A percentile compares a stretch with the other conserved stretches of the same genome.
Conservation (phyloP, 352 stramenopile genomes). For the Thalassiosira hispida region DNA sequence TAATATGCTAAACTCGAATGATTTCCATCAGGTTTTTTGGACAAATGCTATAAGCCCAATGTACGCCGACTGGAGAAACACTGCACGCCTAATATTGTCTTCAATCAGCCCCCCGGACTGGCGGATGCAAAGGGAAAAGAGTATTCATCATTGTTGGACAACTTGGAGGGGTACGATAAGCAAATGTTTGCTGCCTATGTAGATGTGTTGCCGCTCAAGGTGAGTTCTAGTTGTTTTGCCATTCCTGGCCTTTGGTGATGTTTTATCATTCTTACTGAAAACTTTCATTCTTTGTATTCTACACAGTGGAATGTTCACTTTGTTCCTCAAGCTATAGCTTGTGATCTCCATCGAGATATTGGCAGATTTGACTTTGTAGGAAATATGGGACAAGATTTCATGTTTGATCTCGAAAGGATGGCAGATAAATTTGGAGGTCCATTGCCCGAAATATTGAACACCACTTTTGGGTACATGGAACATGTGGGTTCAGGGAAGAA, state of each 20-base stretch:
- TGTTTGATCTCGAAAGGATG: conserved; percentile 51
- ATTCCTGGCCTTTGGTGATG: conserved; percentile 2
- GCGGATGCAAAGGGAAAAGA: conserved; percentile 10
- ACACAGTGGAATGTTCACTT: conserved; percentile 13
- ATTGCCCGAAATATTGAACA: conserved; percentile 27
- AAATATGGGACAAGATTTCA: conserved; percentile 60
- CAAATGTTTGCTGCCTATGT: conserved; percentile 64
- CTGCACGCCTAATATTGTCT: conserved; percentile 51
- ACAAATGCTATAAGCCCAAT: conserved; percentile 53
- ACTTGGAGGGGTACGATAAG: conserved; percentile 37
- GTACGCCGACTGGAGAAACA: conserved; percentile 25
- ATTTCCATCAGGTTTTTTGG: conserved; percentile 32
- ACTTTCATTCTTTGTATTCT: not conserved
- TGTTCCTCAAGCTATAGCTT: conserved; percentile 47
- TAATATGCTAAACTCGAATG: no score
- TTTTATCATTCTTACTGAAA: not conserved
- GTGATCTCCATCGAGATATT: conserved; percentile 63
- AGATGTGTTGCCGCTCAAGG: conserved; percentile 58
- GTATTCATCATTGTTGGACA: conserved; percentile 33
- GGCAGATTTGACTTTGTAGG: conserved; percentile 65
- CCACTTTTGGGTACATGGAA: conserved; percentile 31
- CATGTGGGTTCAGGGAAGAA: conserved; percentile 16
- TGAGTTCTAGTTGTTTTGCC: conserved; percentile 10
- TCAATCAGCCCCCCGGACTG: conserved; percentile 17
- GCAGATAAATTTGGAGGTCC: conserved; percentile 28